A percentile compares a stretch with the other conserved stretches of the same genome.
Evolutionary conservation across 495 filamentous ascomycete genomes (phyloP).

Genomic region (Neurospora sp.): DNA sequence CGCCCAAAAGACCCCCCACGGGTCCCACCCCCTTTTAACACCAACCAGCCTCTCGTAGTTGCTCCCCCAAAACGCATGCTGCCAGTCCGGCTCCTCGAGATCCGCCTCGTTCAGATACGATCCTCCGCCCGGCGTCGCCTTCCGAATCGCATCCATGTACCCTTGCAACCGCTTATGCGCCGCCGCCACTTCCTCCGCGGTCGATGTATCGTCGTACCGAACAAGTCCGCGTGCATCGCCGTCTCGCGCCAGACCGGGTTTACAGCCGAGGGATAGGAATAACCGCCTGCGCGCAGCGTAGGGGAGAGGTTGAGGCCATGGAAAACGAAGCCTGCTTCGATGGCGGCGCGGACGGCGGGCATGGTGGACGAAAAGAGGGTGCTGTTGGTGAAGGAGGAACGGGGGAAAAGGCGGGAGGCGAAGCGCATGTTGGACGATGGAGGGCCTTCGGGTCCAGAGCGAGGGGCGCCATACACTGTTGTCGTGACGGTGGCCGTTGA

Average conservation of each 20-base stretch:
- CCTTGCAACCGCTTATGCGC: constrained; percentile 13
- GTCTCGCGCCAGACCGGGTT: constrained; percentile 47
- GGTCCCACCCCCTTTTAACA: constrained; percentile 45
- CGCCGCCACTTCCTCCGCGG: constrained; percentile 11
- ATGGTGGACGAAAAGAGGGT: constrained; percentile 31
- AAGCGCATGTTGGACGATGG: constrained; percentile 19
- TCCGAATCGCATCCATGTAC: constrained; percentile 22
- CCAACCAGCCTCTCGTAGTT: constrained; percentile 39
- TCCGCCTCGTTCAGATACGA: constrained; percentile 42
- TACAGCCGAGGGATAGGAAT: constrained; percentile 24
- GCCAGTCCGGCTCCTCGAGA: constrained; percentile 47
- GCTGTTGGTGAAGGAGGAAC: constrained; percentile 24
- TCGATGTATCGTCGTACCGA: constrained; percentile 13
- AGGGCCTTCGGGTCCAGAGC: constrained; percentile 7
- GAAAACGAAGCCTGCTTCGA: constrained; percentile 32
- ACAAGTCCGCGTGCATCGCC: constrained; percentile 44
- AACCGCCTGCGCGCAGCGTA: constrained; percentile 21
- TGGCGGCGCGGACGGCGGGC: constrained; percentile 25
- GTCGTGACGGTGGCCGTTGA: constrained; percentile 14
- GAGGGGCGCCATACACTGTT: constrained; percentile 5
- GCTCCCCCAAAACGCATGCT: constrained; percentile 45
- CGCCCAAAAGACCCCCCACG: constrained; percentile 43
- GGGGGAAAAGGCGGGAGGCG: constrained; percentile 42
- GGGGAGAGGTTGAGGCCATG: constrained; percentile 37
- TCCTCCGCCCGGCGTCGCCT: constrained; percentile 26